phyloP scores from a whole-genome alignment of 495 filamentous ascomycete species.

The Penicillium salamii region DNA sequence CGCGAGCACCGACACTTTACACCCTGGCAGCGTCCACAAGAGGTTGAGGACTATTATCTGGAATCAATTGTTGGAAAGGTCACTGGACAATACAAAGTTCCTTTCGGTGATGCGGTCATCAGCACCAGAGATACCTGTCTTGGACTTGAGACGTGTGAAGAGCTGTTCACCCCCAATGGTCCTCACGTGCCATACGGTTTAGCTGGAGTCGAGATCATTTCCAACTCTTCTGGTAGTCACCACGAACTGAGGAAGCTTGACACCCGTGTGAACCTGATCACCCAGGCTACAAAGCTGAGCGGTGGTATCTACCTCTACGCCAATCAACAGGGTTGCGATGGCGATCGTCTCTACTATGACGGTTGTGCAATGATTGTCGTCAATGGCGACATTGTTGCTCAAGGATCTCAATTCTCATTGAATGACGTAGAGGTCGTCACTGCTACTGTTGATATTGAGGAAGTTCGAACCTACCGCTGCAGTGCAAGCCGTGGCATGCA shows the following conservation, averaged over 20 bases:
- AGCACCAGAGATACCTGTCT: conserved; percentile 68
- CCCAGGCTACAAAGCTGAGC: conserved; percentile 68
- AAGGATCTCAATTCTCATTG: conserved; percentile 71
- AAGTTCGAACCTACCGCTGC: conserved; percentile 46
- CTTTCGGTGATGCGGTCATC: conserved; percentile 77
- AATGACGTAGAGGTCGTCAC: conserved; percentile 82
- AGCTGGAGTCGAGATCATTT: conserved; percentile 67
- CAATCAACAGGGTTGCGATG: conserved; percentile 74
- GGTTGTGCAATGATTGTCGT: conserved; percentile 77
- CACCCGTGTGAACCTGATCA: conserved; percentile 69
- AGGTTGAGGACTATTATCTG: conserved; percentile 71
- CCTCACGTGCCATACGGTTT: conserved; percentile 27
- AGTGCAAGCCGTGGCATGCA: conserved; percentile 39
- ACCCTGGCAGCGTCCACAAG: conserved; percentile 56
- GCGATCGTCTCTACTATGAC: conserved; percentile 64
- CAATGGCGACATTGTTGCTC: conserved; percentile 70
- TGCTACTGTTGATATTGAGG: conserved; percentile 78
- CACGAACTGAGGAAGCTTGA: conserved; percentile 74
- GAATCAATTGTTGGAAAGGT: conserved; percentile 61
- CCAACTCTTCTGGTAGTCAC: conserved; percentile 73
- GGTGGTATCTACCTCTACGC: conserved; percentile 78
- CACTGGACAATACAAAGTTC: conserved; percentile 59
- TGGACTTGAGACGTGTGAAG: conserved; percentile 75
- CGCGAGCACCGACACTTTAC: conserved; percentile 58
- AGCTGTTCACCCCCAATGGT: conserved; percentile 68